Conservation (phyloP, 2,329 filamentous ascomycete species). For the Exophiala sp. region DNA sequence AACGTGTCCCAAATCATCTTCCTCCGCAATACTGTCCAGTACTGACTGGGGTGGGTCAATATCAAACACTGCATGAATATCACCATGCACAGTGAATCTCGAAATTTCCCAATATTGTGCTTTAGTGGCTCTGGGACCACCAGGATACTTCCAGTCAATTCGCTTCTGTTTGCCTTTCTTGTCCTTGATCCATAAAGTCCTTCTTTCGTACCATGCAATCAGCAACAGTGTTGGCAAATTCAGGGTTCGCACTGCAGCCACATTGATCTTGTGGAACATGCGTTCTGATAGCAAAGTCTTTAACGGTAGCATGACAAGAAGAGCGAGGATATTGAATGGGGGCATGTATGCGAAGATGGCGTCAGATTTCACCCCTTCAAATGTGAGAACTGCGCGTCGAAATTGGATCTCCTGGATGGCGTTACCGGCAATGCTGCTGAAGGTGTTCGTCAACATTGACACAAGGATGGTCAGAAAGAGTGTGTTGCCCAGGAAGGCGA, state of each 20-base stretch:
- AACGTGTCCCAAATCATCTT: slow-evolving; percentile 50
- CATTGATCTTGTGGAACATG: slow-evolving; percentile 89
- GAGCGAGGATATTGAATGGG: slow-evolving; percentile 76
- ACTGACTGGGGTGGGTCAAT: slow-evolving; percentile 63
- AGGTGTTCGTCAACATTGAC: slow-evolving; percentile 81
- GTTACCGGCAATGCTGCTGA: slow-evolving; percentile 71
- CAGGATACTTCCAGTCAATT: slow-evolving; percentile 24
- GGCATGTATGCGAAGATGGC: slow-evolving; percentile 79
- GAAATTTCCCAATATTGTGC: slow-evolving; percentile 62
- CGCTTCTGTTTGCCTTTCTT: slow-evolving; percentile 8
- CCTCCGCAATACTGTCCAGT: slow-evolving; percentile 55
- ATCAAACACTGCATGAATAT: slow-evolving; percentile 70
- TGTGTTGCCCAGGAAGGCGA: slow-evolving; percentile 79
- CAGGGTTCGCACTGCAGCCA: slow-evolving; percentile 67
- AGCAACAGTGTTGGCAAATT: slow-evolving; percentile 72
- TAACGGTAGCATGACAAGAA: slow-evolving; percentile 70
- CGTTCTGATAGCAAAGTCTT: slow-evolving; percentile 74
- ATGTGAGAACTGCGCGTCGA: slow-evolving; percentile 73
- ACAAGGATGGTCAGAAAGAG: slow-evolving; percentile 86
- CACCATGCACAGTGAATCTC: slow-evolving; percentile 67
- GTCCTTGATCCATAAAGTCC: slow-evolving; percentile 56
- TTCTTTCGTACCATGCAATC: slow-evolving; percentile 68
- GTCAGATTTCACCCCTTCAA: slow-evolving; percentile 82
- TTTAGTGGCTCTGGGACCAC: slow-evolving; percentile 20
- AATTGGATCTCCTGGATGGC: slow-evolving; percentile 82